These are phyloP conservation scores for Saturnispora silvae DNA, from an alignment of 805 yeast species.

Conservation along the genomic window DNA sequence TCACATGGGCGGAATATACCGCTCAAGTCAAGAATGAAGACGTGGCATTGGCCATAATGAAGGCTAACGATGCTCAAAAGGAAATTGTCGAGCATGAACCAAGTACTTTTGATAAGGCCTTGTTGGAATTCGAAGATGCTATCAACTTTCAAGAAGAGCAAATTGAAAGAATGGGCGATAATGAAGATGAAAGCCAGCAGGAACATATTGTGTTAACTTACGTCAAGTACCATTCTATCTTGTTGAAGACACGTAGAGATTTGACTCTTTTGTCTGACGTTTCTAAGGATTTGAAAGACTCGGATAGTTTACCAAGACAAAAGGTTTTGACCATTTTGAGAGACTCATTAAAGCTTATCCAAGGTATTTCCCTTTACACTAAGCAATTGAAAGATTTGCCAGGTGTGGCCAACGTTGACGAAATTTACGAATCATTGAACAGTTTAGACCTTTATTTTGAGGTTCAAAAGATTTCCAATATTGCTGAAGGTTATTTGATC, in stretches of 20 bases:
- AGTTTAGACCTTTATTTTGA: conserved; percentile 37
- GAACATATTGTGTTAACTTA: conserved; percentile 68
- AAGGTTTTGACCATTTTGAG: conserved; percentile 24
- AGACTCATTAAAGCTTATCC: conserved; percentile 40
- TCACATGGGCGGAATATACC: conserved; percentile 41
- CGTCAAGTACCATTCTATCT: conserved; percentile 55
- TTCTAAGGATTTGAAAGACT: conserved; percentile 18
- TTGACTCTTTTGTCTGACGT: conserved; percentile 30
- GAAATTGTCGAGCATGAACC: conserved; percentile 28
- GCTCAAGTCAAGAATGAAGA: conserved; percentile 65
- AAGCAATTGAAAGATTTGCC: conserved; percentile 67
- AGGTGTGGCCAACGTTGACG: conserved; percentile 84
- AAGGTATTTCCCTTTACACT: conserved; percentile 41
- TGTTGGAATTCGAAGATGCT: conserved; percentile 61
- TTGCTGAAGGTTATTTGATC: conserved; percentile 37
- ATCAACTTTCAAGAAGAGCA: conserved; percentile 48
- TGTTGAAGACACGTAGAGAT: conserved; percentile 69
- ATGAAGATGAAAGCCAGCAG: conserved; percentile 49
- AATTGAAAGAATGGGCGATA: conserved; percentile 37
- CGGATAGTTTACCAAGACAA: conserved; percentile 15
- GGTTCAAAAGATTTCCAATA: conserved; percentile 31
- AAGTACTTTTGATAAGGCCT: conserved; percentile 43
- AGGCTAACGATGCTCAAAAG: conserved; percentile 26
- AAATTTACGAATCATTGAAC: conserved; percentile 43
- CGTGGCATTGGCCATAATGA: conserved; percentile 48